Evolutionary conservation across 2,329 filamentous ascomycete genomes (phyloP), one percentile per base, ranked within the genome.

Genomic region (Sporothrix schenckii): DNA sequence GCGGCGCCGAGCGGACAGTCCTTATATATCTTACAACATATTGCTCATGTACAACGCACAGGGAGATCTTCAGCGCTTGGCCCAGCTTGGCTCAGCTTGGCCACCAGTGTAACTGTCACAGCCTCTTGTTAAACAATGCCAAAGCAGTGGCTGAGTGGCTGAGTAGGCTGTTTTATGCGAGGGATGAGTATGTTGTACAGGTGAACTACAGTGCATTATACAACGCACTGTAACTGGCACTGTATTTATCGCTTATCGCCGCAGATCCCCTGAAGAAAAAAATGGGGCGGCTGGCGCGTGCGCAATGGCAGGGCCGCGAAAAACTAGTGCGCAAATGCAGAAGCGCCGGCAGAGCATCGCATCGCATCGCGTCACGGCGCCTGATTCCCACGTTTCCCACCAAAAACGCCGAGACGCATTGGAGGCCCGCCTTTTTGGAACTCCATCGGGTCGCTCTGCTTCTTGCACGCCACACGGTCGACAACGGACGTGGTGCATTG

Each of bases 181-280:
- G 30, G 30, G n/a, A n/a, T n/a, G n/a, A n/a, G n/a, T n/a, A n/a
- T 30, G 30, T 3, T 3, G 30, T 30, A 5, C 30, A 41, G 16
- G 16, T 44, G 4, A 39, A 19, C n/a, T n/a, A 53, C 14, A 9
- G 53, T 69, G 34, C n/a, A 13, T 13, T 1, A 39, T 34, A 16
- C 4, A 0, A 1, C 2, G 27, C 49, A 53, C 47, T 53, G 65
- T 67, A 7, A n/a, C 3, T 0, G 0, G 4, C 27, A 69, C 67
- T 69, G 56, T 63, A 14, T 30, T 30, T 69, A 69, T 69, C 68
- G 21, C 56, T 63, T 69, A 63, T 69, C 68, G 54, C 39, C n/a
- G 19, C 21, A 44, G n/a, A 39, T 10, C 58, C 34, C 58, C 58
- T 63, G 39, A 27, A 58, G 50, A 34, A 68, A 68, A 49, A 30